Conservation (phyloP, 495 filamentous ascomycete species). For the Tuber borchii region DNA sequence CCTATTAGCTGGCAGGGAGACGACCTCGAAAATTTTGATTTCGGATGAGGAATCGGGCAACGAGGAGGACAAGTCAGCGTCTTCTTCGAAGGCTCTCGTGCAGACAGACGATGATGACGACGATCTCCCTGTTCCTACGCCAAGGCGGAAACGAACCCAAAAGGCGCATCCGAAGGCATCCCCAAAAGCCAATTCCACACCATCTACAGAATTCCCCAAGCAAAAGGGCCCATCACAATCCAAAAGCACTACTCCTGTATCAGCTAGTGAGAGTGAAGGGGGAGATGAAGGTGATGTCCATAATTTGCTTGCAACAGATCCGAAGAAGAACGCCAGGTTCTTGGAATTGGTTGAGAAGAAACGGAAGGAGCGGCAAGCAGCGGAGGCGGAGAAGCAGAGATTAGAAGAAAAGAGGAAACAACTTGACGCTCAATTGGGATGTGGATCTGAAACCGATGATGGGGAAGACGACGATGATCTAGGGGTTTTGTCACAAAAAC, state of each 20-base stretch:
- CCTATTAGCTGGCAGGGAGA: slow-evolving; percentile 26
- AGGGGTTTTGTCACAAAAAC: slow-evolving; percentile 57
- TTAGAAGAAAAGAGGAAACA: slow-evolving; percentile 33
- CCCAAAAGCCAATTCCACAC: slow-evolving; percentile 11
- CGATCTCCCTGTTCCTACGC: slow-evolving; percentile 11
- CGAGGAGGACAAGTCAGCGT: slow-evolving; percentile 24
- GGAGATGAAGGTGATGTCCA: slow-evolving; percentile 47
- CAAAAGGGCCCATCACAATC: slow-evolving; percentile 14
- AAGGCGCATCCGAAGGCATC: slow-evolving; percentile 12
- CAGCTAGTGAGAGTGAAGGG: background rate
- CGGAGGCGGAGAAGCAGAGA: slow-evolving; percentile 45
- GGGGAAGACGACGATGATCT: slow-evolving; percentile 49
- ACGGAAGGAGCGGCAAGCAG: slow-evolving; percentile 60
- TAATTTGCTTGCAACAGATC: slow-evolving; percentile 47
- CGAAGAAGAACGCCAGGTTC: slow-evolving; percentile 54
- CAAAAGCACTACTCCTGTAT: background rate
- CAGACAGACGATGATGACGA: slow-evolving; percentile 9
- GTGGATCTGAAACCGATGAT: slow-evolving; percentile 31
- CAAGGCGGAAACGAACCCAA: slow-evolving; percentile 21
- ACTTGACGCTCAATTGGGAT: slow-evolving; percentile 32
- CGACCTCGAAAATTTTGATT: background rate
- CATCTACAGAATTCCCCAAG: slow-evolving; percentile 8
- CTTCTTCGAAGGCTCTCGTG: background rate
- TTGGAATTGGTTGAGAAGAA: slow-evolving; percentile 64
- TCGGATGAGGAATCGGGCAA: slow-evolving; percentile 24